phyloP scores from a whole-genome alignment of 139 green algal genomes.

The Chlamydomonas asymmetrica region DNA sequence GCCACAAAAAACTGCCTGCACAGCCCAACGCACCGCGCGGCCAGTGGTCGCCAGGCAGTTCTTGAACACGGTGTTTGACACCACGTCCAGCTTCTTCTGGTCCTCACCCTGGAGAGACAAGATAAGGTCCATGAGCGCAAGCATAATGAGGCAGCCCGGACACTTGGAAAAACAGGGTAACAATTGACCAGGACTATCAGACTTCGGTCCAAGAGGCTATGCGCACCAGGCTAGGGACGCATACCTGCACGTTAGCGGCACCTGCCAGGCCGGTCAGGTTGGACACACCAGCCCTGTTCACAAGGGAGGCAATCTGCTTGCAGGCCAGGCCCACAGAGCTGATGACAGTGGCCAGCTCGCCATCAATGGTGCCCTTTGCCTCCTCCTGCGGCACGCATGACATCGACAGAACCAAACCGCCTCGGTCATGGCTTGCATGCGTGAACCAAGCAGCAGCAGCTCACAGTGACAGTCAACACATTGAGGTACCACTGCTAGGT shows the following conservation, averaged over 20 bases:
- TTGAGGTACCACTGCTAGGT: background rate
- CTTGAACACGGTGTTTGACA: conserved; percentile 98
- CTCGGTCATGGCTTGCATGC: background rate
- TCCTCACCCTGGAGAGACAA: conserved; percentile 86
- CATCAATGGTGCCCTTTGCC: conserved; percentile 81
- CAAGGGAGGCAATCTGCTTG: conserved; percentile 97
- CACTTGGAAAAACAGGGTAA: too few species aligned
- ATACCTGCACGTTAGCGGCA: conserved; percentile 62
- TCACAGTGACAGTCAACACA: too few species aligned
- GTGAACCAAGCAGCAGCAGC: too few species aligned
- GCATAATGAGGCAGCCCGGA: too few species aligned
- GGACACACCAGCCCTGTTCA: conserved; percentile 90
- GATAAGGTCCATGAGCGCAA: too few species aligned
- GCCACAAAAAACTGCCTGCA: too few species aligned
- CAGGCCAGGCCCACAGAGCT: conserved; percentile 92
- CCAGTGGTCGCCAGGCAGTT: conserved; percentile 83
- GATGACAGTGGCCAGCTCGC: conserved; percentile 92
- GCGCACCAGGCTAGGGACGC: too few species aligned
- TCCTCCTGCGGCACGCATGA: conserved; percentile 61
- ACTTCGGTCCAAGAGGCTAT: too few species aligned
- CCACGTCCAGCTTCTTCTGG: conserved; percentile 99
- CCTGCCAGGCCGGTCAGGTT: conserved; percentile 89
- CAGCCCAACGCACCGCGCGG: conserved; percentile 73
- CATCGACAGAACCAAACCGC: background rate
- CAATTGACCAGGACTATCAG: background rate